phyloP scores from a whole-genome alignment of 306 rosid genomes.

The Vigna unguiculata region DNA sequence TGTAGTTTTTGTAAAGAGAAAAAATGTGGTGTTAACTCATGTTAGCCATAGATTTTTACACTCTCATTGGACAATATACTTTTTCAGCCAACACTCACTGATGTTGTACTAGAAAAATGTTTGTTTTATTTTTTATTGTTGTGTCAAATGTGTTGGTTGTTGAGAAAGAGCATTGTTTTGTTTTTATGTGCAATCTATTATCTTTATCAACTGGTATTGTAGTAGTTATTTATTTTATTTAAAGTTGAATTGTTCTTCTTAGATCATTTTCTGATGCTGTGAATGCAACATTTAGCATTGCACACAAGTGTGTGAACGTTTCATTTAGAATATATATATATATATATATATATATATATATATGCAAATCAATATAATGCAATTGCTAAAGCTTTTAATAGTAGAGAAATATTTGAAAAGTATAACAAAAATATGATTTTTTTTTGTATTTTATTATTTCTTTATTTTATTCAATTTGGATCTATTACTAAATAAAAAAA shows the following conservation, averaged over 20 bases:
- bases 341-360: background rate
- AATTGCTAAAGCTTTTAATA: background rate
- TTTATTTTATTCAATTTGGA: too few species aligned
- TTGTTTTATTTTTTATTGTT: background rate
- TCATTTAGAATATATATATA: background rate
- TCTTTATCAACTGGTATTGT: too few species aligned
- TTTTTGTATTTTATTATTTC: too few species aligned
- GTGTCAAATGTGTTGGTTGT: constrained; percentile 32
- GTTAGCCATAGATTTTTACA: constrained; percentile 44
- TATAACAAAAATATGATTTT: background rate
- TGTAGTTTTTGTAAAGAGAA: constrained; percentile 48
- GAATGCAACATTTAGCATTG: background rate
- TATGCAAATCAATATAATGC: background rate
- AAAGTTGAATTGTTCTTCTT: background rate
- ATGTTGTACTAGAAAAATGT: constrained; percentile 20
- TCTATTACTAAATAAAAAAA: too few species aligned
- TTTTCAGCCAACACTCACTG: constrained; percentile 33
- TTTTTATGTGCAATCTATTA: background rate
- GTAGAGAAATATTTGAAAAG: background rate
- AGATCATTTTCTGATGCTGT: background rate
- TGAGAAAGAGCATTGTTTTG: constrained; percentile 17
- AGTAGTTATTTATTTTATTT: background rate
- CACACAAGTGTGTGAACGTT: background rate
- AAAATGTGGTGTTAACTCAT: constrained; percentile 35
- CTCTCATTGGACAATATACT: constrained; percentile 36